phyloP scores from a whole-genome alignment of 2,329 filamentous ascomycete species.

The Nigrospora sphaerica region DNA sequence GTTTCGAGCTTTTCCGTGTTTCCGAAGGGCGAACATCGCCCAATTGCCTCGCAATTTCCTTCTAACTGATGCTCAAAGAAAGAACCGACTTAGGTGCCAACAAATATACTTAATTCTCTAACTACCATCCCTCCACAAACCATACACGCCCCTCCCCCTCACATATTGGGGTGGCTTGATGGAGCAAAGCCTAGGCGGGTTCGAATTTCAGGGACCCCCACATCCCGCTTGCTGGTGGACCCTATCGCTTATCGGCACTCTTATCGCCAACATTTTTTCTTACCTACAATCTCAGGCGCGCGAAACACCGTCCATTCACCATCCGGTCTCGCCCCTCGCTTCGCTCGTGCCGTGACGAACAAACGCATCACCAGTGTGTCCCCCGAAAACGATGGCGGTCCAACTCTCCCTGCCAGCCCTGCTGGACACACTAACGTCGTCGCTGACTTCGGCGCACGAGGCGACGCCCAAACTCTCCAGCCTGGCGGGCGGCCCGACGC shows the following conservation, averaged over 20 bases:
- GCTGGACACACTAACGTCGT: constrained; percentile 49
- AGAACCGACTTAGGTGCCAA: no score
- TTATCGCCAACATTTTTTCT: constrained; percentile 1
- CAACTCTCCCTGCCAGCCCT: constrained; percentile 41
- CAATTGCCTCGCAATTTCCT: no score
- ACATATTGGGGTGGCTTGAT: no score
- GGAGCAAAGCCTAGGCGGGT: no score
- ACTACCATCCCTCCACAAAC: no score
- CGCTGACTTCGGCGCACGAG: constrained; percentile 57
- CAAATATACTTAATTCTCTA: no score
- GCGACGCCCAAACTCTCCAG: constrained; percentile 54
- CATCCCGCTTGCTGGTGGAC: background rate
- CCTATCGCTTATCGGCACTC: background rate
- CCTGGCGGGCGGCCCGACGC: constrained; percentile 54
- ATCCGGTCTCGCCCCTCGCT: background rate
- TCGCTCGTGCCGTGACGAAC: no score
- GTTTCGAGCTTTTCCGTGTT: no score
- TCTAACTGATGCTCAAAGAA: no score
- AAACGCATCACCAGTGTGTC: background rate
- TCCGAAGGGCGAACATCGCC: no score
- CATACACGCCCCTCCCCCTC: no score
- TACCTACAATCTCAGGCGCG: background rate
- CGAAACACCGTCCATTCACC: background rate
- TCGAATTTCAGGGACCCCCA: no score
- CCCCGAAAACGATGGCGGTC: constrained; percentile 31